Conservation (phyloP, 495 filamentous ascomycete species). For the Penicillium tannophilum region DNA sequence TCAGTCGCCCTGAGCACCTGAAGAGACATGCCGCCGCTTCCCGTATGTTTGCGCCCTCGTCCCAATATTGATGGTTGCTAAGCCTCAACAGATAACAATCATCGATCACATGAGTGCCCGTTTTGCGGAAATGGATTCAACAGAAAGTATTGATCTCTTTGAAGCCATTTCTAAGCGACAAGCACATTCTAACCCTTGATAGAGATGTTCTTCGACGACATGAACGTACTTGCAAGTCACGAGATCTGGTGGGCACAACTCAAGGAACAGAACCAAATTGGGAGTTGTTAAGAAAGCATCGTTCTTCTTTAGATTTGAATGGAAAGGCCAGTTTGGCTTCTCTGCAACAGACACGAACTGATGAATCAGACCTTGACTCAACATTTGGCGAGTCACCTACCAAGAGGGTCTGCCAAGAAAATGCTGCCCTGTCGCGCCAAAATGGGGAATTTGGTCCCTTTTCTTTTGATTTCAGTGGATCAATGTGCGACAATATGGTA, state of each 20-base stretch:
- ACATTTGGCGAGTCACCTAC: neutral
- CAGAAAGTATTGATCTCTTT: slow-evolving; percentile 11
- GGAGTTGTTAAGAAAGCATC: neutral
- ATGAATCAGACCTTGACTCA: neutral
- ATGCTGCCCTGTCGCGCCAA: neutral
- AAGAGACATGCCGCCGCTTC: slow-evolving; percentile 24
- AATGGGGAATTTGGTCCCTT: neutral
- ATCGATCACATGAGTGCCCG: slow-evolving; percentile 23
- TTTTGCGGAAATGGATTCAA: slow-evolving; percentile 21
- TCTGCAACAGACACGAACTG: neutral
- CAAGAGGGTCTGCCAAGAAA: neutral
- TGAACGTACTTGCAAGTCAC: slow-evolving; percentile 29
- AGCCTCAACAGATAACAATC: slow-evolving; percentile 17
- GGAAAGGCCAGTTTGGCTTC: neutral
- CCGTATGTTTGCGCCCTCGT: slow-evolving; percentile 16
- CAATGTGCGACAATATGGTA: neutral
- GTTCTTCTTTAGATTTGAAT: neutral
- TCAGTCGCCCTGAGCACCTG: slow-evolving; percentile 32
- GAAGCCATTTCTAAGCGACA: too few species aligned
- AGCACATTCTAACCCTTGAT: neutral
- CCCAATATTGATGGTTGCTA: neutral
- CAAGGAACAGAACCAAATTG: neutral
- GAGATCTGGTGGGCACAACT: neutral
- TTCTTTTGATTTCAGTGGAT: neutral
- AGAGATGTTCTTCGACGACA: slow-evolving; percentile 32